Conservation (phyloP, 169 alveolate genomes). For the Plasmodium vinckei region DNA sequence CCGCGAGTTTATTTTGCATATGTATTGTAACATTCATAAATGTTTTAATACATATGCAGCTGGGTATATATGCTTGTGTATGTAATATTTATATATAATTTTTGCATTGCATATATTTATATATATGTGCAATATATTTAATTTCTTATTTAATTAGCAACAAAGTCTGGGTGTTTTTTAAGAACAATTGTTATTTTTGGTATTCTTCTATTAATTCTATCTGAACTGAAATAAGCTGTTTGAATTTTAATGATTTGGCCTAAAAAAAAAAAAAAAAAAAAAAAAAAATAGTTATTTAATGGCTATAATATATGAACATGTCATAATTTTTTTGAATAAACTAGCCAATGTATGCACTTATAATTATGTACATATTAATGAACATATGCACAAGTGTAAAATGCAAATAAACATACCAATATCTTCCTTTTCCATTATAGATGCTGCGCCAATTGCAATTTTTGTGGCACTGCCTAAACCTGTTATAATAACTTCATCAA, state of each 20-base stretch:
- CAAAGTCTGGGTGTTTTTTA: conserved; percentile 74
- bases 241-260: conserved; percentile 78
- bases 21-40: too few relatives aligned
- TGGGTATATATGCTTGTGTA: not conserved
- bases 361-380: conserved; percentile 2
- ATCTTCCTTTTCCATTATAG: conserved; percentile 79
- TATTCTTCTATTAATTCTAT: conserved; percentile 78
- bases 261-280: conserved; percentile 32
- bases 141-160: conserved; percentile 31
- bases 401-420: conserved; percentile 67
- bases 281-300: conserved; percentile 1
- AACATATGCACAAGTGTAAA: not conserved
- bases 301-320: not conserved
- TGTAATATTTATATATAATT: not conserved
- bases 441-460: conserved; percentile 84
- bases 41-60: not conserved
- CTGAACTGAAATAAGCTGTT: conserved; percentile 83
- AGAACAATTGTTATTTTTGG: conserved; percentile 81
- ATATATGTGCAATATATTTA: not conserved
- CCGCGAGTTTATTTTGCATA: not conserved
- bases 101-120: not conserved
- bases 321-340: not conserved
- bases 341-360: not conserved
- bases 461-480: conserved; percentile 84
- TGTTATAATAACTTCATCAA: conserved; percentile 81